These are phyloP conservation scores for Brettanomyces custersianus DNA, from an alignment of 805 yeast genomes.

Conservation along the genomic window DNA sequence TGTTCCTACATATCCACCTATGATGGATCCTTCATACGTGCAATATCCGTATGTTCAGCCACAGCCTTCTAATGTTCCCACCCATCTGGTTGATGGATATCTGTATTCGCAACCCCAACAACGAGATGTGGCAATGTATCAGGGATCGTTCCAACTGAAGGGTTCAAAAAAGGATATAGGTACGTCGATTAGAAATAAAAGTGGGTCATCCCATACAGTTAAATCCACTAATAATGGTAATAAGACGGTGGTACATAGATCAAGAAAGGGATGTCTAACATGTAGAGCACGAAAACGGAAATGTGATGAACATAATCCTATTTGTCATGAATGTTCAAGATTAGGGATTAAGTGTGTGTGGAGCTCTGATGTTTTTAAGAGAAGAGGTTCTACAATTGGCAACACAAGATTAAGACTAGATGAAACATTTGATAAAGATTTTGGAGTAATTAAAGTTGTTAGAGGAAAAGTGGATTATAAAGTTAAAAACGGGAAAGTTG, in stretches of 20 bases:
- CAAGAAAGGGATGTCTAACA: constrained; percentile 7
- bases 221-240: background rate
- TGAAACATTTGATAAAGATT: constrained; percentile 6
- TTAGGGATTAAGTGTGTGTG: constrained; percentile 5
- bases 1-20: no score
- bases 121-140: no score
- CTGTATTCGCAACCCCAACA: no score
- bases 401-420: constrained; percentile 4
- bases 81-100: no score
- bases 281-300: constrained; percentile 7
- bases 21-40: no score
- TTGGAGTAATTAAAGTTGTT: constrained; percentile 8
- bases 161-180: no score
- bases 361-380: no score
- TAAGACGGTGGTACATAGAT: constrained; percentile 1
- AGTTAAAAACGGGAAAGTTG: constrained; percentile 7
- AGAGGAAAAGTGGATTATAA: constrained; percentile 11
- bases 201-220: background rate
- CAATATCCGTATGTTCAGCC: no score
- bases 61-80: no score
- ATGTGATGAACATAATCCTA: constrained; percentile 6
- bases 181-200: no score
- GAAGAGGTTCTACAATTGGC: no score
- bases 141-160: no score
- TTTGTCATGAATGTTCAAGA: constrained; percentile 5